A percentile compares a stretch with the other conserved stretches of the same genome.
Evolutionary conservation across 768 basidiomycete genomes (phyloP).

Genomic region (Pleurotus djamor): DNA sequence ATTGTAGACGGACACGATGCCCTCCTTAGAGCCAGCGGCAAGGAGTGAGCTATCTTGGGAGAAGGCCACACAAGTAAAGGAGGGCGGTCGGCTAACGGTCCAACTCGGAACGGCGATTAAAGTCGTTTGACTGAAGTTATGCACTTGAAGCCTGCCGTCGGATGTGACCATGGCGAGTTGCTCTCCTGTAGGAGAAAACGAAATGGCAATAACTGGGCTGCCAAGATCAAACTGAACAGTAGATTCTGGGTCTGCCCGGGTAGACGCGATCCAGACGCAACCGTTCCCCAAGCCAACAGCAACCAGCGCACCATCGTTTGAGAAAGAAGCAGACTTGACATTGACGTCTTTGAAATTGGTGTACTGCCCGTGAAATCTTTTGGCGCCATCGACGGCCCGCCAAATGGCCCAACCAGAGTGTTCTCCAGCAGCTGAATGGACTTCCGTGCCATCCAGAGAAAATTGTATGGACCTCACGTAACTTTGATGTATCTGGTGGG

Average conservation of each 20-base stretch:
- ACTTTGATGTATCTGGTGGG: background rate
- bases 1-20: background rate
- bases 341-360: background rate
- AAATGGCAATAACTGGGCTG: background rate
- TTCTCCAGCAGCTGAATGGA: background rate
- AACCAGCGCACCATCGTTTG: background rate
- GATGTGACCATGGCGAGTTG: background rate
- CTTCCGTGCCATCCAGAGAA: background rate
- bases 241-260: too few relatives aligned
- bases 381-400: background rate
- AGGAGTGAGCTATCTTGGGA: conserved; percentile 15
- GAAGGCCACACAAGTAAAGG: background rate
- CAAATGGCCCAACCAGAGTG: background rate
- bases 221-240: too few relatives aligned
- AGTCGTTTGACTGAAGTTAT: background rate
- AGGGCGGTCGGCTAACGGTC: background rate
- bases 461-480: background rate
- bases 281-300: background rate
- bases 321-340: background rate
- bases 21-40: background rate
- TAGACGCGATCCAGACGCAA: background rate
- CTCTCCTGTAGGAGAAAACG: background rate
- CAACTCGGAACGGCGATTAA: background rate
- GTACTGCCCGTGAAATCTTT: background rate
- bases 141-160: background rate